Base-by-base conservation (phyloP, 2,329 filamentous ascomycete species). In the Aspergillus tubingensis region DNA sequence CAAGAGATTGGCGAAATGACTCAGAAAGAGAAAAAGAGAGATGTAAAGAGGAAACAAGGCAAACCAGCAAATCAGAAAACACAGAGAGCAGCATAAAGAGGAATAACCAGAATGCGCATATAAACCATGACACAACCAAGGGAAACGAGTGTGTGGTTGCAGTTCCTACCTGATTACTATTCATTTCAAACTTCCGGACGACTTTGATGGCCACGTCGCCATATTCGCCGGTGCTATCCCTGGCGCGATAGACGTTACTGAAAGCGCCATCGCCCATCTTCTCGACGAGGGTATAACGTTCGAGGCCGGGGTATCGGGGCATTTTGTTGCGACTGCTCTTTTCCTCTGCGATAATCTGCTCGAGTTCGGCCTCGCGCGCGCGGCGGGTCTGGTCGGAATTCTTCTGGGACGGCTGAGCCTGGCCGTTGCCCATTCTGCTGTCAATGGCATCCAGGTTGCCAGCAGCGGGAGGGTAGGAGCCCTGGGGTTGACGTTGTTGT, bases 211-310 rank as follows among this genome's bases (percentile, higher is more conserved):
- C 95, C 36, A 95, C 92, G 74, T 98, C 89, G 67, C 86, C 87
- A 64, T 86, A 85, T 64, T 88, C 82, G 43, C 91, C 90, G 5
- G 87, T 84, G 49, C 78, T 83, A 75, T 99, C 95, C 67, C 84
- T 86, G 39, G 95, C 95, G 41, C 91, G 88, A 78, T 98, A 99
- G 66, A 99, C 95, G 72, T 98, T 98, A 82, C 94, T 98, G 83
- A 99, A 99, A 62, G 95, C 95, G 63, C 95, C 95, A 69, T 98
- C 95, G 66, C 95, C 95, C 94, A 99, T 99, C 85, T 98, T 98
- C 79, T 96, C 93, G 55, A 95, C 61, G 36, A 97, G 81, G 57
- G 89, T 86, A 89, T 91, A 99, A 72, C 93, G 82, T 69, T 96
- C 92, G 41, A 96, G 81, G 39, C 91, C 91, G 0, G 91, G 91